Evolutionary conservation across 202 grass and related monocot species (phyloP), one percentile per base, ranked within the genome.

Genomic region (Digitaria exilis): DNA sequence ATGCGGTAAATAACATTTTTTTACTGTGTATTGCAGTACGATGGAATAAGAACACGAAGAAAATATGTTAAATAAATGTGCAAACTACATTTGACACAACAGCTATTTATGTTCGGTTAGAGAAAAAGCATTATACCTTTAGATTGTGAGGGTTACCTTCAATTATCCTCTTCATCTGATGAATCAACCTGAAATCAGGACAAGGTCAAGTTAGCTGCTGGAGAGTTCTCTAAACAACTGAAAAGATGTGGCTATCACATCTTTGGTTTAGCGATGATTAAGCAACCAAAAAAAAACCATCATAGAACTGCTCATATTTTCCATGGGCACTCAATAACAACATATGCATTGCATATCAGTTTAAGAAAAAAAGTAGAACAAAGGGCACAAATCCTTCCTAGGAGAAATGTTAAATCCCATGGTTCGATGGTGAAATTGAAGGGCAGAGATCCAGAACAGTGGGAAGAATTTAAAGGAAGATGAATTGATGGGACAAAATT

Each of bases 181-280:
- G 70, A 78, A 37, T 80, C 84, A 9, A 79, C 75, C 84, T 87
- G 80, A 24, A 76, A 79, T 54, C 39, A 87, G 37, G 30, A 87
- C 4, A 84, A 60, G 30, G 28, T 21, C 18, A 69, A 69, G 69
- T 87, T 31, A 87, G 79, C 32, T 46, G 22, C 13, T 49, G 26
- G 25, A 77, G 19, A 65, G 39, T 31, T 61, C n/a, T 63, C 11
- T 25, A 81, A 28, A 19, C 34, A 84, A 69, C 28, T 78, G 30
- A 62, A 59, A 85, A 55, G 24, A 86, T 46, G 18, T 61, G 49
- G 56, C 44, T 54, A 10, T 32, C 18, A 41, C 9, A 11, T 30
- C 29, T 9, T 74, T 65, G 1, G 26, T 42, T 75, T 18, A 9
- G 64, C 32, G 34, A 79, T 56, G 57, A 85, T 42, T 48, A 62